Evolutionary conservation across 257 asterid species (phyloP).

Genomic region (Nicotiana obtusifolia): DNA sequence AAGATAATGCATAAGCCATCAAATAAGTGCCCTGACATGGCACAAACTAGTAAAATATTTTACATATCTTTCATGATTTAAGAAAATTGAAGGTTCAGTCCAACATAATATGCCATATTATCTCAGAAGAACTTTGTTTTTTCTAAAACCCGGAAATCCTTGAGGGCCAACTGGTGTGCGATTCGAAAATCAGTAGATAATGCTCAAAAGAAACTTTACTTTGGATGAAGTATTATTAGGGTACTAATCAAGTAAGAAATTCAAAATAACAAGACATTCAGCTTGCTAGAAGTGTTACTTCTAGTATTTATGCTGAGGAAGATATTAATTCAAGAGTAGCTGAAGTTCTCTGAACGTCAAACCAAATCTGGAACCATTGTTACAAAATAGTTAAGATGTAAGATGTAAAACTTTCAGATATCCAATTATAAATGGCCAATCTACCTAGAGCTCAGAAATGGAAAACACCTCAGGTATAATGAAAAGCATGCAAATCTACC

Average conservation of each 20-base stretch:
- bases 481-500: not conserved
- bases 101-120: not conserved
- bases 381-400: not conserved
- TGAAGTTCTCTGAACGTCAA: not conserved
- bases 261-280: not conserved
- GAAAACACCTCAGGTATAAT: not conserved
- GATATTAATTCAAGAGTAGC: not conserved
- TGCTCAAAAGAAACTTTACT: not conserved
- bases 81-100: not conserved
- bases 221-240: not conserved
- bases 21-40: not conserved
- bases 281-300: not conserved
- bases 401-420: not conserved
- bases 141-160: not conserved
- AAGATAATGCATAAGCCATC: not conserved
- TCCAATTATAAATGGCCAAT: not conserved
- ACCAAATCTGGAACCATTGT: not conserved
- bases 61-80: not conserved
- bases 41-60: not conserved
- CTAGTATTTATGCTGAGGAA: not conserved
- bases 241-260: not conserved
- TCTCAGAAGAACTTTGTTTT: not conserved
- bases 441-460: slow-evolving; percentile 2
- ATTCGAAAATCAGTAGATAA: not conserved
- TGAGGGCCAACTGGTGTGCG: not conserved